These are phyloP conservation scores for Angophora floribunda DNA, from an alignment of 345 rosid genomes.

Conservation along the genomic window DNA sequence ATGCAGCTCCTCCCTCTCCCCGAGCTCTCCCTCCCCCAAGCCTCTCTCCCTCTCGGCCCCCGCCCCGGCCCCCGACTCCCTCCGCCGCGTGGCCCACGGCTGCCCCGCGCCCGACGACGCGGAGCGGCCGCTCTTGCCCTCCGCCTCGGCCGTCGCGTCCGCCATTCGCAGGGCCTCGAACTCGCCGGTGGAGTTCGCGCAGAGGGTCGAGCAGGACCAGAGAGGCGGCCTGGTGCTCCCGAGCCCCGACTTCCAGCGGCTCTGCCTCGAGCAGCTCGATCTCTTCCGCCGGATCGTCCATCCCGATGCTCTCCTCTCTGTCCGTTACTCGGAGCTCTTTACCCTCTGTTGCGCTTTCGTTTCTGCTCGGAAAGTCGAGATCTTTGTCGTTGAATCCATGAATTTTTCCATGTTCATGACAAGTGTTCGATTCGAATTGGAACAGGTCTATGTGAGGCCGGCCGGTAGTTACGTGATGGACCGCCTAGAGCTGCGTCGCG, in stretches of 20 bases:
- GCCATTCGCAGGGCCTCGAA: conserved; percentile 57
- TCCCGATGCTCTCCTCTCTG: conserved; percentile 69
- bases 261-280: conserved; percentile 70
- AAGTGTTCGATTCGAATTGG: neutral
- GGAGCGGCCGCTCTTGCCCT: conserved; percentile 27
- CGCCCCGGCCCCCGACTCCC: conserved; percentile 5
- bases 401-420: neutral
- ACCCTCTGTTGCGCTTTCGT: neutral
- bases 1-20: neutral
- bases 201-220: conserved; percentile 48
- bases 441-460: conserved; percentile 80
- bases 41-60: conserved; percentile 7
- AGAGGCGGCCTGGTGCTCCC: conserved; percentile 52
- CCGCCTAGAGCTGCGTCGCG: conserved; percentile 76
- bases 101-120: conserved; percentile 14
- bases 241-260: conserved; percentile 72
- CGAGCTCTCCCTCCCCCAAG: neutral
- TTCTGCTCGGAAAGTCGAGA: neutral
- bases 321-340: neutral
- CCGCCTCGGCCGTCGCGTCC: conserved; percentile 74
- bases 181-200: conserved; percentile 69
- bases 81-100: conserved; percentile 43
- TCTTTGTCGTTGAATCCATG: neutral
- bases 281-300: conserved; percentile 73
- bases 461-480: conserved; percentile 98